phyloP scores from a whole-genome alignment of 768 basidiomycete species.

The Solioccasus polychromus region DNA sequence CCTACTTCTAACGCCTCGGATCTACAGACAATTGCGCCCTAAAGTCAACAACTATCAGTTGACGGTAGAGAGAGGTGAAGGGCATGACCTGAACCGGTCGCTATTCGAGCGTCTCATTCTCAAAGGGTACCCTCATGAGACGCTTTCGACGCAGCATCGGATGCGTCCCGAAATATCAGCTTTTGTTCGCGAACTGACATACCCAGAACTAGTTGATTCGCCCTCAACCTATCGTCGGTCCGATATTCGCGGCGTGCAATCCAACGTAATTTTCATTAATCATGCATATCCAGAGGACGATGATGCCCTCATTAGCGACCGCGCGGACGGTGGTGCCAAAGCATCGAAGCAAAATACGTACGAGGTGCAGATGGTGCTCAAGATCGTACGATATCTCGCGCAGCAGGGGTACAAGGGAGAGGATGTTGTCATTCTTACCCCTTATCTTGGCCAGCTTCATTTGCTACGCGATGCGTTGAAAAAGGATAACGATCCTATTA shows the following conservation, averaged over 20 bases:
- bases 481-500: conserved; percentile 50
- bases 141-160: conserved; percentile 57
- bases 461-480: conserved; percentile 45
- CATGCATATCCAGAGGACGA: conserved; percentile 59
- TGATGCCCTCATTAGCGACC: conserved; percentile 36
- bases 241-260: conserved; percentile 49
- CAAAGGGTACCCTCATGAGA: conserved; percentile 57
- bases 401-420: conserved; percentile 68
- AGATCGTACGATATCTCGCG: conserved; percentile 59
- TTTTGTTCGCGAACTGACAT: conserved; percentile 61
- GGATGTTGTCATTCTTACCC: conserved; percentile 64
- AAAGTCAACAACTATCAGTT: conserved; percentile 65
- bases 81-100: conserved; percentile 62
- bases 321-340: conserved; percentile 40
- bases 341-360: conserved; percentile 59
- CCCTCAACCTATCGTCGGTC: conserved; percentile 45
- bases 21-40: conserved; percentile 60
- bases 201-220: conserved; percentile 62
- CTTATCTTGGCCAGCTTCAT: conserved; percentile 64
- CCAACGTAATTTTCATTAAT: conserved; percentile 60
- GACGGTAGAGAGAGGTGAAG: conserved; percentile 67
- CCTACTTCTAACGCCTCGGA: background rate
- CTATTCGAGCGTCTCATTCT: conserved; percentile 67
- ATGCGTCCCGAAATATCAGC: conserved; percentile 73
- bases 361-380: conserved; percentile 62